Evolutionary conservation across 495 filamentous ascomycete species (phyloP), one percentile per base, ranked within the genome.

Genomic region (Cryomyces minteri): DNA sequence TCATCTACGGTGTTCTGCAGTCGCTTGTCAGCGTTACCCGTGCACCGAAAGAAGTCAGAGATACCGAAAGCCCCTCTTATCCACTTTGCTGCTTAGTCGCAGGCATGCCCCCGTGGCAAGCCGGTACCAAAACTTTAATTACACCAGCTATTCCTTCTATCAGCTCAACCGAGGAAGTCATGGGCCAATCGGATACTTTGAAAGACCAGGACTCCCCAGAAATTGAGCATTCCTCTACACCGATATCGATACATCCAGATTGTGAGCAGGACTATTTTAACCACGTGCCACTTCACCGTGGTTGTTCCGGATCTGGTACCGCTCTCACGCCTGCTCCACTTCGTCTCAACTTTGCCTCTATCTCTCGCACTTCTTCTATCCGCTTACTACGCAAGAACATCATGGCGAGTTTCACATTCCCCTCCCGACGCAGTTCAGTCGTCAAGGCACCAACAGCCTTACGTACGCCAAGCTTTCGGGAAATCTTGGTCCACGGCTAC

Each of bases 1-100:
- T 86, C 8, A 69, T 86, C 33, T 87, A 87, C 56, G 72, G 75
- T 32, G 64, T 80, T 9, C 61, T 87, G 14, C 82, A 87, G 57
- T 60, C 62, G 49, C 54, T 65, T n/a, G 50, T 56, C 28, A 62
- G 59, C 11, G 52, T 60, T 8, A 54, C 51, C 4, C 54, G 55
- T n/a, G 62, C 59, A 0, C 62, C 62, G n/a, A 51, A 51, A 36
- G 61, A 62, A 47, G 59, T 64, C 12, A 49, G 56, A 12, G 57
- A 62, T 33, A 51, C 56, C 6, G 56, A 60, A 32, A 43, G 32
- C 0, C 39, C 58, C 8, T 40, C 39, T 6, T 65, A 65, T 44
- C 59, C 59, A 9, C 49, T 65, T 9, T 65, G 61, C 46, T 57
- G 55, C 32, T 50, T 62, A 1, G 44, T 52, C 4, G 42, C 53